These are phyloP conservation scores for Thecaphora frezii DNA, from an alignment of 1,284 basidiomycete genomes.

Conservation along the genomic window DNA sequence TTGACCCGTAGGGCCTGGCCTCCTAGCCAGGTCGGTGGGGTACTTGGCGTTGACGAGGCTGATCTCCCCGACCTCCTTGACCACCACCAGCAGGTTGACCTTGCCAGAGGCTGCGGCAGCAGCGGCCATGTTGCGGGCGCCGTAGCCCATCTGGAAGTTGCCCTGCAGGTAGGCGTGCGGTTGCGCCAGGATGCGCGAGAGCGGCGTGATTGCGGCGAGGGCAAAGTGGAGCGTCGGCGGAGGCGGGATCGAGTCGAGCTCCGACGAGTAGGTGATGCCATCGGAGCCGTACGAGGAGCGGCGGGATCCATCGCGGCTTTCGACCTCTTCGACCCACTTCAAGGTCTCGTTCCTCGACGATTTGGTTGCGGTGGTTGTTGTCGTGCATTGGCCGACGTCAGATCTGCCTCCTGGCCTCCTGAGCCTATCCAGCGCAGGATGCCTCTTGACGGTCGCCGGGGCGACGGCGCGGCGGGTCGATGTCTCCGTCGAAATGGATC, in stretches of 20 bases:
- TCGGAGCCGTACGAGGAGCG: not conserved
- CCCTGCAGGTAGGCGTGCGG: constrained; percentile 9
- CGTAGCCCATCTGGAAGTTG: not conserved
- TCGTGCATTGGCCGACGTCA: too few relatives aligned
- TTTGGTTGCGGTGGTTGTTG: too few relatives aligned
- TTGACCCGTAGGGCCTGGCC: not conserved
- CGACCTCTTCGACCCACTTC: too few relatives aligned
- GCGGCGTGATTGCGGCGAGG: constrained; percentile 8
- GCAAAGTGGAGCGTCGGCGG: constrained; percentile 24
- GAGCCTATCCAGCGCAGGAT: too few relatives aligned
- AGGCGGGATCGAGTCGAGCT: constrained; percentile 18
- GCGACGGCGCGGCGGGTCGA: too few relatives aligned
- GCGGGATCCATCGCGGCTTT: too few relatives aligned
- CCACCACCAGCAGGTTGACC: constrained; percentile 21
- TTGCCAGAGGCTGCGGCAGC: not conserved
- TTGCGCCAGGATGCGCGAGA: constrained; percentile 12
- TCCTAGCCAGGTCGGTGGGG: not conserved
- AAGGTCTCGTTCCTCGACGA: too few relatives aligned
- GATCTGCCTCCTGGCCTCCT: too few relatives aligned
- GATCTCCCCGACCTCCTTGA: constrained; percentile 16
- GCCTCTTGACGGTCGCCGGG: too few relatives aligned
- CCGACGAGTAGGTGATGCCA: not conserved
- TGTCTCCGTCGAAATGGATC: too few relatives aligned
- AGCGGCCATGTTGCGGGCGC: not conserved
- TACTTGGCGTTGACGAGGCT: constrained; percentile 4